Evolutionary conservation across 441 rosid species (phyloP).

Genomic region (Pelargonium citronellum): DNA sequence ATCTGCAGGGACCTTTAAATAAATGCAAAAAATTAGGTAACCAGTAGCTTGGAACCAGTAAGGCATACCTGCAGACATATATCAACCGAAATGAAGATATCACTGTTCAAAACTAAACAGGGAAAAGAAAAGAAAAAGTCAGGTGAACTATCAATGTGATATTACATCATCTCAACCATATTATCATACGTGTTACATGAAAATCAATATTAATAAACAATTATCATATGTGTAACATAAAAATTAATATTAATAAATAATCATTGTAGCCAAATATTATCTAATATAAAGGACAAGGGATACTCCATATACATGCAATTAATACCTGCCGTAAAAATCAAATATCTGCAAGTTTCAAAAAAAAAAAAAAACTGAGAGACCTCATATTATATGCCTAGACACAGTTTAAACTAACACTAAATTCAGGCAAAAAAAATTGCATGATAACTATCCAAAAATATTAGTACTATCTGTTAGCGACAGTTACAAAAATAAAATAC

Average conservation of each 20-base stretch:
- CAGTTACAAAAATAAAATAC: not conserved
- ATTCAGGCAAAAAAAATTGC: not conserved
- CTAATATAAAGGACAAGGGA: not conserved
- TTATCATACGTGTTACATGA: not conserved
- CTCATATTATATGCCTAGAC: slow-evolving; percentile 18
- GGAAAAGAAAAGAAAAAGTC: not conserved
- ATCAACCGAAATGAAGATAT: slow-evolving; percentile 15
- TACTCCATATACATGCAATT: not conserved
- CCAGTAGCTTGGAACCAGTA: slow-evolving; percentile 1
- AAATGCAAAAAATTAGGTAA: slow-evolving; percentile 39
- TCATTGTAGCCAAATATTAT: not conserved
- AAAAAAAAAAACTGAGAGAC: not conserved
- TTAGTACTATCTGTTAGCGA: not conserved
- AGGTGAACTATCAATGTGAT: not conserved
- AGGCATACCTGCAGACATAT: not conserved
- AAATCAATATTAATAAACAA: no score
- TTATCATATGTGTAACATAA: no score
- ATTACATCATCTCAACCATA: not conserved
- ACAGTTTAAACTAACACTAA: not conserved
- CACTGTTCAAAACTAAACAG: not conserved
- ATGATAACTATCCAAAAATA: not conserved
- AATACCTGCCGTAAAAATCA: no score
- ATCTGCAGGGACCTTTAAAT: slow-evolving; percentile 75
- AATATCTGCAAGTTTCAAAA: no score
- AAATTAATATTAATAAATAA: no score